Conservation (phyloP, 768 basidiomycete species). For the Boletus reticulatus region DNA sequence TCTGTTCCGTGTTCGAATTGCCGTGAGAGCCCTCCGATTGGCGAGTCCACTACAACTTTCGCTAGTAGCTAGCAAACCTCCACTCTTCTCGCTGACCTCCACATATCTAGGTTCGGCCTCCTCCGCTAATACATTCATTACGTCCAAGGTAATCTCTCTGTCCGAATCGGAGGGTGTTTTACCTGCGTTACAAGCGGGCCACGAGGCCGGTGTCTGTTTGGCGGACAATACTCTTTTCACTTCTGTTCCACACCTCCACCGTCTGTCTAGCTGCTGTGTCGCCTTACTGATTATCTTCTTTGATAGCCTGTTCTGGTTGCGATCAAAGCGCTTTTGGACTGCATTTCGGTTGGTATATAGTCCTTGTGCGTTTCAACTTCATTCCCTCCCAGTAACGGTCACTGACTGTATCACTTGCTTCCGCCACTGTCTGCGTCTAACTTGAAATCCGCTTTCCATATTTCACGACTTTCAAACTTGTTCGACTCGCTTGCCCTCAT, state of each 20-base stretch:
- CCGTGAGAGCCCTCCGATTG: constrained; percentile 23
- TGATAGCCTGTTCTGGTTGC: constrained; percentile 26
- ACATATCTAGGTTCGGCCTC: constrained; percentile 60
- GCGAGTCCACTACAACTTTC: neutral
- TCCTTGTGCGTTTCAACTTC: constrained; percentile 19
- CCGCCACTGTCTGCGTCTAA: neutral
- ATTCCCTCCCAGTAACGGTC: constrained; percentile 4
- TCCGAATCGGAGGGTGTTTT: neutral
- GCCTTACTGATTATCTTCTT: constrained; percentile 19
- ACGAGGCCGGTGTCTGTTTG: constrained; percentile 20
- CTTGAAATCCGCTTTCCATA: constrained; percentile 4
- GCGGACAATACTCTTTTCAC: constrained; percentile 26
- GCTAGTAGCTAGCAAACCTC: neutral
- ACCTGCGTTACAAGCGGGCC: constrained; percentile 19
- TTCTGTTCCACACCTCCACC: constrained; percentile 23
- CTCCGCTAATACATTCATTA: constrained; percentile 65
- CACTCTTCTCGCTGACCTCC: constrained; percentile 9
- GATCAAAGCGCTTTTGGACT: constrained; percentile 22
- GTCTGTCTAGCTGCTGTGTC: constrained; percentile 15
- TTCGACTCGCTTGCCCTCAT: constrained; percentile 27
- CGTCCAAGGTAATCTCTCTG: constrained; percentile 44
- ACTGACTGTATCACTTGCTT: constrained; percentile 12
- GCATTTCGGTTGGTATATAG: constrained; percentile 30
- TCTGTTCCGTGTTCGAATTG: constrained; percentile 40
- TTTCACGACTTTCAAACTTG: constrained; percentile 15